phyloP scores from a whole-genome alignment of 2,329 filamentous ascomycete genomes.

The Aspergillus aculeatinus region DNA sequence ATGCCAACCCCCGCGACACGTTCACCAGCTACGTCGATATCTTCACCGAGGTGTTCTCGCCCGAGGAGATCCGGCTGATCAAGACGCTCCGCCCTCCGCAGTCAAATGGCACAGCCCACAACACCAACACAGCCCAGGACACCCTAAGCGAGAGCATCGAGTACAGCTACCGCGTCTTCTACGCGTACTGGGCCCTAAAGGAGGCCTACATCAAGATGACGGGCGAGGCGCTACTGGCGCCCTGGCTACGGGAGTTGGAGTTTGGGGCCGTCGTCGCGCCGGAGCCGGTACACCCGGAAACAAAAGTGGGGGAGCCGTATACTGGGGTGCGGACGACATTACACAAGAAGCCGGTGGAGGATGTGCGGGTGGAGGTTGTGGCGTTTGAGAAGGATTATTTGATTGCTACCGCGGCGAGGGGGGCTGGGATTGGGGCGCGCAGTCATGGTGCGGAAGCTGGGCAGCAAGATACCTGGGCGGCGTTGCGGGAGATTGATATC shows the following conservation, averaged over 20 bases:
- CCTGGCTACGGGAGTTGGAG: slow-evolving; percentile 61
- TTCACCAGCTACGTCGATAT: slow-evolving; percentile 60
- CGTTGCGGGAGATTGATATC: slow-evolving; percentile 47
- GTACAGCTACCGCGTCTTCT: slow-evolving; percentile 61
- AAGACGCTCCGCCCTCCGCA: slow-evolving; percentile 38
- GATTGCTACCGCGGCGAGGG: slow-evolving; percentile 55
- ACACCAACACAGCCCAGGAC: no score
- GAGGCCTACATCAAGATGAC: slow-evolving; percentile 68
- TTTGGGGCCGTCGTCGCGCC: slow-evolving; percentile 59
- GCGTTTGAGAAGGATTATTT: slow-evolving; percentile 60
- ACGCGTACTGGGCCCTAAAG: slow-evolving; percentile 64
- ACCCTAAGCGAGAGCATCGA: slow-evolving; percentile 18
- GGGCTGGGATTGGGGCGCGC: slow-evolving; percentile 30
- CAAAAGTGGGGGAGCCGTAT: slow-evolving; percentile 39
- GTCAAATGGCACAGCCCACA: no score
- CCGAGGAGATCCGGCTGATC: slow-evolving; percentile 56
- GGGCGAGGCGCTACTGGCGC: slow-evolving; percentile 61
- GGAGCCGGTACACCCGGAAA: slow-evolving; percentile 3
- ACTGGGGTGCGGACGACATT: slow-evolving; percentile 51
- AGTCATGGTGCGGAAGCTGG: neutral
- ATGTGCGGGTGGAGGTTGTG: slow-evolving; percentile 58
- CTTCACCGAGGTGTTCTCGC: slow-evolving; percentile 60
- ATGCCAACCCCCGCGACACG: slow-evolving; percentile 50
- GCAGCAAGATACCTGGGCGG: slow-evolving; percentile 35
- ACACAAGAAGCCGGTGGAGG: slow-evolving; percentile 46